Evolutionary conservation across 2,329 filamentous ascomycete species (phyloP).

Genomic region (Botrytis pseudocinerea): DNA sequence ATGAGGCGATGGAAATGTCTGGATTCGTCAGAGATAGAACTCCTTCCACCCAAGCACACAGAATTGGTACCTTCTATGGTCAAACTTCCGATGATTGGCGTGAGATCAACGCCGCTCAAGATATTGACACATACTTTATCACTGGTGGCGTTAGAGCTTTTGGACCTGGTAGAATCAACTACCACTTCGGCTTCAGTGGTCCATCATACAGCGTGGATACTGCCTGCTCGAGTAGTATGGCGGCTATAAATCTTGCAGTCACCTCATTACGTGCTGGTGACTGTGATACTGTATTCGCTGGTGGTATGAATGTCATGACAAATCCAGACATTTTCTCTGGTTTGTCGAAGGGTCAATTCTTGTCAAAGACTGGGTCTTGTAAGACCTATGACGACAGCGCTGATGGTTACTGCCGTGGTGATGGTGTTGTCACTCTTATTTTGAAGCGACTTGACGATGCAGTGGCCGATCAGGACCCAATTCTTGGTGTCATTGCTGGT

Average conservation of each 20-base stretch:
- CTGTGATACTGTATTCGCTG: conserved; percentile 46
- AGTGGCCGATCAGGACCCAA: conserved; percentile 57
- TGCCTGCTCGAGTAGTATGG: conserved; percentile 57
- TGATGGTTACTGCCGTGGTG: conserved; percentile 28
- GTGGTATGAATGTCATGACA: conserved; percentile 42
- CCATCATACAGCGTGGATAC: conserved; percentile 60
- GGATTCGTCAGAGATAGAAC: conserved; percentile 28
- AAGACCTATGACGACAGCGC: conserved; percentile 42
- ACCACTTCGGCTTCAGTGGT: conserved; percentile 46
- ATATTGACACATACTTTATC: conserved; percentile 37
- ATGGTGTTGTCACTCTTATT: conserved; percentile 53
- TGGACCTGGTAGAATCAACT: conserved; percentile 40
- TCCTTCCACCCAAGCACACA: conserved; percentile 45
- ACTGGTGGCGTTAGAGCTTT: conserved; percentile 37
- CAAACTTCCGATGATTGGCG: conserved; percentile 30
- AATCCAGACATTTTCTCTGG: conserved; percentile 30
- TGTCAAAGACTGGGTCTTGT: conserved; percentile 39
- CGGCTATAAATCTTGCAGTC: conserved; percentile 55
- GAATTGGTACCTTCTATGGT: conserved; percentile 31
- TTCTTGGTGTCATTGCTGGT: conserved; percentile 53
- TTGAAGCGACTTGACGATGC: conserved; percentile 47
- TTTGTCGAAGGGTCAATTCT: conserved; percentile 48
- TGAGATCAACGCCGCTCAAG: conserved; percentile 29
- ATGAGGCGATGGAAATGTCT: conserved; percentile 53
- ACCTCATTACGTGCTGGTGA: conserved; percentile 51